Conservation (phyloP, 768 basidiomycete species). For the Fistulinella prunicolor region DNA sequence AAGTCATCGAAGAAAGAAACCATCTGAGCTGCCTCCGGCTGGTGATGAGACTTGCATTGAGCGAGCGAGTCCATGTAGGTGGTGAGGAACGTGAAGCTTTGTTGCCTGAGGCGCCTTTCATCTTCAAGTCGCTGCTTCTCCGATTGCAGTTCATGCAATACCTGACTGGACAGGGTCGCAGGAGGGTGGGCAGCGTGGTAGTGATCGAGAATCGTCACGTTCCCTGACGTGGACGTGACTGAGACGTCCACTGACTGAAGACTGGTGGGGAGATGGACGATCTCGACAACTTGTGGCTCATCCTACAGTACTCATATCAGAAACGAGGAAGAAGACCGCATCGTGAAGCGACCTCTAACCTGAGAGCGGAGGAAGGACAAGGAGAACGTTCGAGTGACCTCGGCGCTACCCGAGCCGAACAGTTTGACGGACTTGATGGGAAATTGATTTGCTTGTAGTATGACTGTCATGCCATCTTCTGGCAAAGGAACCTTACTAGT, state of each 20-base stretch:
- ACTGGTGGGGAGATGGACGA: constrained; percentile 12
- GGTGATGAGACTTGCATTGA: constrained; percentile 12
- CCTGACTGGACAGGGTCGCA: background rate
- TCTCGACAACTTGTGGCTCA: constrained; percentile 10
- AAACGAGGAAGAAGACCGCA: background rate
- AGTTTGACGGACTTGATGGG: constrained; percentile 19
- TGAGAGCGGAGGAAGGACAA: constrained; percentile 12
- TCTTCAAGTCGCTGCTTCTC: constrained; percentile 16
- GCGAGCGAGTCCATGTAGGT: constrained; percentile 29
- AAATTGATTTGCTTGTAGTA: constrained; percentile 13
- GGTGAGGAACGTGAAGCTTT: constrained; percentile 22
- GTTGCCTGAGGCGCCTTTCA: constrained; percentile 18
- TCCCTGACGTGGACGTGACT: constrained; percentile 8
- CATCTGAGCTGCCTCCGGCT: constrained; percentile 16
- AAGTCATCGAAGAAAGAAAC: constrained; percentile 22
- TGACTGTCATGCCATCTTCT: background rate
- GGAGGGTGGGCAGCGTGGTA: background rate
- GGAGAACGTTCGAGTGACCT: constrained; percentile 20
- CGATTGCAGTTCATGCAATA: constrained; percentile 4
- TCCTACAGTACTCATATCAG: background rate
- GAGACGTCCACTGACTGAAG: constrained; percentile 10
- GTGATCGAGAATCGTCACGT: constrained; percentile 15
- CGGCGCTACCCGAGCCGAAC: constrained; percentile 11
- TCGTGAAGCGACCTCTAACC: background rate
- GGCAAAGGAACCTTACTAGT: background rate